Evolutionary conservation across 176 grass and related monocot genomes (phyloP), one percentile per base, ranked within the genome.

Genomic region (Thinopyrum elongatum): DNA sequence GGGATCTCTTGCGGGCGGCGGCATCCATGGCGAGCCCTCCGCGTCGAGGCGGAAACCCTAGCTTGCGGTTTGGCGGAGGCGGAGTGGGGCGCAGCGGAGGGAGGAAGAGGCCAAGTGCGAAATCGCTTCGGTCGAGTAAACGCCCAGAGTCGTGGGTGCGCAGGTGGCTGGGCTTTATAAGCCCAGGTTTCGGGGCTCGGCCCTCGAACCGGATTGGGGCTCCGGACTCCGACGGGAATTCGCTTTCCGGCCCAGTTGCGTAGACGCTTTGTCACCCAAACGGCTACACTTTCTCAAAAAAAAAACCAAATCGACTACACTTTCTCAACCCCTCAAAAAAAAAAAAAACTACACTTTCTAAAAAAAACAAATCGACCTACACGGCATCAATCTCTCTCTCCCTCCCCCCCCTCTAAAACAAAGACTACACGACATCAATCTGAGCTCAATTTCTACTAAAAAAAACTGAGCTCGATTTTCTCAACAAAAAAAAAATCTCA

Each of bases 1-100:
- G 79, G 33, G 61, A 86, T 31, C 94, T 87, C 89, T 95, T 95
- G 86, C 91, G 73, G 59, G 84, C 80, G 34, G 85, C 78, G 42
- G 70, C 65, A 26, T 95, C 94, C 94, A 95, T 95, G 86, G 70
- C 51, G 69, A 68, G 69, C 59, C 22, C 42, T 55, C 61, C n/a
- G 46, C 51, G 62, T 70, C 27, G 60, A 35, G 6, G 74, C 33
- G 76, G 81, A 67, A 92, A 86, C 87, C 87, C 87, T 92, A 92
- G 74, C 16, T 25, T 3, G 59, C 70, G 70, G 77, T 68, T 82
- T 86, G 0, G 76, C 28, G 60, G 14, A 28, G 83, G 71, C 41
- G 38, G n/a, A 30, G 49, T 34, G 22, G 72, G 35, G 12, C 70
- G n/a, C 38, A 25, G 65, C 65, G 64, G 64, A 33, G 64, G 30